Evolutionary conservation across 2,329 filamentous ascomycete genomes (phyloP), one percentile per base, ranked within the genome.

Genomic region (Ramularia endophylla): DNA sequence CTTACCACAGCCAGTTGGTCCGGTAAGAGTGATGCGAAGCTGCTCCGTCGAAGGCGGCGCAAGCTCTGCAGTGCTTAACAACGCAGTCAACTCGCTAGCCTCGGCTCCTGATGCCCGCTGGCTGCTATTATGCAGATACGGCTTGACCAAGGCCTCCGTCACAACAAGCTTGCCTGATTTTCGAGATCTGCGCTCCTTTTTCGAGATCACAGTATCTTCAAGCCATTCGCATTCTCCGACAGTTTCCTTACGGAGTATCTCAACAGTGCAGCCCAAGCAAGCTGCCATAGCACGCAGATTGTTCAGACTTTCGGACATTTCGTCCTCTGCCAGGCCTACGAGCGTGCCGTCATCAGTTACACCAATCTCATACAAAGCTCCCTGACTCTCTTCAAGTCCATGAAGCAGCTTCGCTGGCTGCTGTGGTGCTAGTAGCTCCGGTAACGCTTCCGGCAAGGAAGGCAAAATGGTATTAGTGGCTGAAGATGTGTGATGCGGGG

Each of bases 321-420:
- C 92, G 59, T 95, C 88, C 50, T 85, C 80, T 2, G 87, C 85
- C 34, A 98, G 71, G 0, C 92, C 92, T 30, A 95, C 79, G 43
- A 98, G 80, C 0, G 84, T 87, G 6, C 92, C 92, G 66, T 97
- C 88, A 62, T 98, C 92, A 19, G 89, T 85, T 8, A 98, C 88
- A 0, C 92, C 92, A 62, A 98, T 94, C 63, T 98, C 90, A 55
- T 98, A 98, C 36, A 97, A 66, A 1, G 92, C 92, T 4, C 92
- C 92, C 52, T 87, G 83, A 12, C 88, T 95, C 61, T 95, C 89
- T 60, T 97, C 90, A 7, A 98, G 69, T 0, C 92, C 88, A 2
- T 89, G 76, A 9, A 80, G 64, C 22, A 81, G 65, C 36, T 71
- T 74, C 30, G 70, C 68, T 6, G 75, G 74, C 50, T 73, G 71